Percentiles rank a stretch among this genome's conserved stretches.
Evolutionary conservation across 2,329 filamentous ascomycete genomes (phyloP).

Genomic region (Cordyceps militaris): DNA sequence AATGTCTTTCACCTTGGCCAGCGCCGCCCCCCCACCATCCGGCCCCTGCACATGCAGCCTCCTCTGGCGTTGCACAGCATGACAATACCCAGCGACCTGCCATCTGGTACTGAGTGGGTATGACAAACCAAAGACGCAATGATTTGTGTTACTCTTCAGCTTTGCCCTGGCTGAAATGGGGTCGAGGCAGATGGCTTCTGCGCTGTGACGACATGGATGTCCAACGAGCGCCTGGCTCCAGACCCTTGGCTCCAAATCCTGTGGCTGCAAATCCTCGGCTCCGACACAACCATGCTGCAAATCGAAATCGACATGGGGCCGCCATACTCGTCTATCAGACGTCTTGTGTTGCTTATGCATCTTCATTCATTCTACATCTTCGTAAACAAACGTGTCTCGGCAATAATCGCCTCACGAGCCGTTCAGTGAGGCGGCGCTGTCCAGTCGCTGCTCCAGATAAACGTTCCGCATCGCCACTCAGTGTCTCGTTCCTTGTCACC

Average conservation of each 20-base stretch:
- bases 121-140: background rate
- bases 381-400: no score
- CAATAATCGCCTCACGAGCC: background rate
- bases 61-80: background rate
- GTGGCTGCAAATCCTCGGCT: no score
- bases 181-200: background rate
- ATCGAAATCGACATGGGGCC: background rate
- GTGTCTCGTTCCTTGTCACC: slow-evolving; percentile 79
- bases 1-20: background rate
- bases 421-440: slow-evolving; percentile 17
- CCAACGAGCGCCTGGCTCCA: no score
- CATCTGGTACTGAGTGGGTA: background rate
- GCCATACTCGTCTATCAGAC: background rate
- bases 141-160: background rate
- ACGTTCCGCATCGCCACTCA: slow-evolving; percentile 82
- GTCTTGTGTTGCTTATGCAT: background rate
- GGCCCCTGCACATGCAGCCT: background rate
- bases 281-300: background rate
- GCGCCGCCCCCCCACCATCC: background rate
- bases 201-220: background rate
- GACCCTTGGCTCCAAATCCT: no score
- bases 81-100: background rate
- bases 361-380: background rate
- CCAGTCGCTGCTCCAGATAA: slow-evolving; percentile 64
- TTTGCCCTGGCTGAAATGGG: background rate